Evolutionary conservation across 495 filamentous ascomycete genomes (phyloP).

Genomic region (Hypoxylon intermedium): DNA sequence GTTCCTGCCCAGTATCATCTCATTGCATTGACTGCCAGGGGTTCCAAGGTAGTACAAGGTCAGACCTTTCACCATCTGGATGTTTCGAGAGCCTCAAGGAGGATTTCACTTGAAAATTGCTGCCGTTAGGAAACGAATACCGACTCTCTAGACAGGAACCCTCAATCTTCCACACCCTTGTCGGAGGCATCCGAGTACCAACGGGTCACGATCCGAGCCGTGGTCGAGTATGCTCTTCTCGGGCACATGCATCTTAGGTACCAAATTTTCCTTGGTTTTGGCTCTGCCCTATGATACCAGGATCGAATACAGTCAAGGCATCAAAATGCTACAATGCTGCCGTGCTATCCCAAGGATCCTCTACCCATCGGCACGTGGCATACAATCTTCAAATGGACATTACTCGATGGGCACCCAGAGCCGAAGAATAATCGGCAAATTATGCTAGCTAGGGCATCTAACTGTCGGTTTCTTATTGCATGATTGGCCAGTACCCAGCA

Average conservation of each 20-base stretch:
- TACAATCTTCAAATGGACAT: slow-evolving; percentile 9
- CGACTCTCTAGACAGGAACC: slow-evolving; percentile 29
- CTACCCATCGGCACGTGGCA: slow-evolving; percentile 30
- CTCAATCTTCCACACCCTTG: slow-evolving; percentile 18
- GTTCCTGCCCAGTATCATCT: background rate
- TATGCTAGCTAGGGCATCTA: slow-evolving; percentile 8
- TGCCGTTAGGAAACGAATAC: slow-evolving; percentile 10
- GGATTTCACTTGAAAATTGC: slow-evolving; percentile 28
- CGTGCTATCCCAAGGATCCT: slow-evolving; percentile 14
- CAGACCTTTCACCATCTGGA: slow-evolving; percentile 2
- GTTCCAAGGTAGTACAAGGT: slow-evolving; percentile 19
- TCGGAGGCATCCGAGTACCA: slow-evolving; percentile 9
- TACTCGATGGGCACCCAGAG: slow-evolving; percentile 1
- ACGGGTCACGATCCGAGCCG: slow-evolving; percentile 25
- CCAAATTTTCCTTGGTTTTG: slow-evolving; percentile 11
- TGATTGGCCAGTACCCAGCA: slow-evolving; percentile 1
- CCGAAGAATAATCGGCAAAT: slow-evolving; percentile 8
- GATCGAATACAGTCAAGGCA: slow-evolving; percentile 16
- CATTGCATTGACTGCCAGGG: slow-evolving; percentile 28
- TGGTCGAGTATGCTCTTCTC: slow-evolving; percentile 9
- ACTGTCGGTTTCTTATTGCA: slow-evolving; percentile 9
- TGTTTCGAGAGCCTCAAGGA: slow-evolving; percentile 36
- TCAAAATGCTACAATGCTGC: slow-evolving; percentile 20
- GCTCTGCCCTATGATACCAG: slow-evolving; percentile 30
- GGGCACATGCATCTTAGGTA: slow-evolving; percentile 32